phyloP scores from a whole-genome alignment of 2,329 filamentous ascomycete genomes.

The Seiridium cupressi region DNA sequence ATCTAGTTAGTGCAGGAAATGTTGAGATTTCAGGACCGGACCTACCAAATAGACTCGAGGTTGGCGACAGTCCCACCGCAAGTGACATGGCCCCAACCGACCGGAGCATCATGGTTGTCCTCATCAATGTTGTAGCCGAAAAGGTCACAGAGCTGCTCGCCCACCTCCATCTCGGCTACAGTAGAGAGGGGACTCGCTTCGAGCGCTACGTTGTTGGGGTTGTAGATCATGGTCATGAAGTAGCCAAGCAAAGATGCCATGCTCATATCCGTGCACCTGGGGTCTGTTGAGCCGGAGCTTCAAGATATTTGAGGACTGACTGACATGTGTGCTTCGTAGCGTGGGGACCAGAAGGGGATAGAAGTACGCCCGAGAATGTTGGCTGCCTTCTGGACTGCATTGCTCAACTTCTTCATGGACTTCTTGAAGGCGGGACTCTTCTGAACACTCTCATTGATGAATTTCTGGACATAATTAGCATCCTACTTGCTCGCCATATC shows the following conservation, averaged over 20 bases:
- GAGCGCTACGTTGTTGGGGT: conserved; percentile 46
- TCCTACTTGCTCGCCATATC: not conserved
- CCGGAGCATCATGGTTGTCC: conserved; percentile 19
- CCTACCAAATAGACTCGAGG: conserved; percentile 44
- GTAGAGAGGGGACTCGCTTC: conserved; percentile 46
- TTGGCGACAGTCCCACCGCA: conserved; percentile 45
- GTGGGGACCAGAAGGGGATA: conserved; percentile 44
- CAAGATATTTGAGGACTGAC: conserved; percentile 13
- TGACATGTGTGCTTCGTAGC: conserved; percentile 46
- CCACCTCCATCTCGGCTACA: conserved; percentile 40
- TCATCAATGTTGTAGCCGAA: conserved; percentile 41
- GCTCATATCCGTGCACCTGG: conserved; percentile 33
- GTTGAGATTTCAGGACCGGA: not conserved
- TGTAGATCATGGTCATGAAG: conserved; percentile 49
- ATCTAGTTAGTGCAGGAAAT: not conserved
- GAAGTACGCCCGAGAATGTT: conserved; percentile 38
- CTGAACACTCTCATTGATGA: conserved; percentile 34
- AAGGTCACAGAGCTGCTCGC: conserved; percentile 41
- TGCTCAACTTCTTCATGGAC: conserved; percentile 29
- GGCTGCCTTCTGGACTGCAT: conserved; percentile 32
- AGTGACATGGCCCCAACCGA: conserved; percentile 43
- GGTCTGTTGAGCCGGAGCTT: not conserved
- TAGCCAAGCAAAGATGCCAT: conserved; percentile 44
- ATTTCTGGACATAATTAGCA: conserved; percentile 19
- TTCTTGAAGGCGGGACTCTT: conserved; percentile 31